These are phyloP conservation scores for Lizanozyma gosingica DNA, from an alignment of 1,139 yeast species.

Conservation along the genomic window DNA sequence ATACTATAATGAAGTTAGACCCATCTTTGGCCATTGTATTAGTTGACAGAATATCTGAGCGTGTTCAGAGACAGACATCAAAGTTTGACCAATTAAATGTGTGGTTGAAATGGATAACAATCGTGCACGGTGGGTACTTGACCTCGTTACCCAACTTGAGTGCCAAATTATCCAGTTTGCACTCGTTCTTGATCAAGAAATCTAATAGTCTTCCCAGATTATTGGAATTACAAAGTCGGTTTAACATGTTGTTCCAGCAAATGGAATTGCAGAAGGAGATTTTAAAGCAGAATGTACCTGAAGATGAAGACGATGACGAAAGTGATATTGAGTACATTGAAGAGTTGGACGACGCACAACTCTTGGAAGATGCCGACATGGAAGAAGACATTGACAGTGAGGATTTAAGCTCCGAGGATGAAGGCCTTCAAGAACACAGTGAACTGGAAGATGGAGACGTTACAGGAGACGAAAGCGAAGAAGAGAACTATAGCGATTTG, in stretches of 20 bases:
- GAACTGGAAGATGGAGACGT: slow-evolving; percentile 16
- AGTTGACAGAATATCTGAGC: slow-evolving; percentile 77
- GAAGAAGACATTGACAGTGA: slow-evolving; percentile 15
- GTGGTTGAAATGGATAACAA: slow-evolving; percentile 92
- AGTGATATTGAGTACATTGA: slow-evolving; percentile 34
- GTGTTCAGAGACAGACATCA: slow-evolving; percentile 53
- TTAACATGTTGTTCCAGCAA: slow-evolving; percentile 65
- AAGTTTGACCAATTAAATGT: slow-evolving; percentile 69
- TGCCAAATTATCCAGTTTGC: slow-evolving; percentile 63
- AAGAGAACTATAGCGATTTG: slow-evolving; percentile 21
- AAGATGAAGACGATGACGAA: slow-evolving; percentile 23
- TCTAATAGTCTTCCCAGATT: slow-evolving; percentile 72
- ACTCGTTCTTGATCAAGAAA: slow-evolving; percentile 66
- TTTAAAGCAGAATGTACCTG: slow-evolving; percentile 10
- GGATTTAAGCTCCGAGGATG: slow-evolving; percentile 10
- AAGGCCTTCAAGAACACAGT: slow-evolving; percentile 11
- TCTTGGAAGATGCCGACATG: slow-evolving; percentile 15
- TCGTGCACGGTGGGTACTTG: slow-evolving; percentile 78
- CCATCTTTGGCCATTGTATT: slow-evolving; percentile 66
- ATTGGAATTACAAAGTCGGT: slow-evolving; percentile 73
- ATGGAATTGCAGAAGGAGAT: slow-evolving; percentile 57
- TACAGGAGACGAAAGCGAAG: slow-evolving; percentile 15
- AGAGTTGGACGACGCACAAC: slow-evolving; percentile 30
- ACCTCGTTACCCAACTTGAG: slow-evolving; percentile 63
- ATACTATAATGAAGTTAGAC: slow-evolving; percentile 62